Evolutionary conservation across 2,329 filamentous ascomycete species (phyloP).

Genomic region (Arthrobotrys iridis): DNA sequence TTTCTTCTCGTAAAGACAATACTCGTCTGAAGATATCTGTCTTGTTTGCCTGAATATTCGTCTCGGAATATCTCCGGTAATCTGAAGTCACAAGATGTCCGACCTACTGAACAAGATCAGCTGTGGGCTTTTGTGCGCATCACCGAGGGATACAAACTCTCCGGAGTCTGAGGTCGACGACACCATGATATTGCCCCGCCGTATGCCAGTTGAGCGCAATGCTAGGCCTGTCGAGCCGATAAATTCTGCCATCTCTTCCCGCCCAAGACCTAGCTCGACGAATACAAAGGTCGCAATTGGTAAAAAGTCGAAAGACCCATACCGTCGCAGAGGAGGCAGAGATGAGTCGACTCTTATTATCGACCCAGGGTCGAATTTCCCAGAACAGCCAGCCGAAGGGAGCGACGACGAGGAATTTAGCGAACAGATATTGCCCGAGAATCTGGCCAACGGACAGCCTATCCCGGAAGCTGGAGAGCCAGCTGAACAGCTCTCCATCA

Average conservation of each 20-base stretch:
- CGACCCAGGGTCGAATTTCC: not conserved
- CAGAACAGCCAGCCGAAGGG: not conserved
- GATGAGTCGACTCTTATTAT: slow-evolving; percentile 12
- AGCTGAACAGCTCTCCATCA: too few species aligned
- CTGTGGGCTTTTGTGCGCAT: not conserved
- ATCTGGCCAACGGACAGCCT: not conserved
- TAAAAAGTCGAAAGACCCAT: not conserved
- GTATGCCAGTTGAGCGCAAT: not conserved
- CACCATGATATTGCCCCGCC: slow-evolving; percentile 12
- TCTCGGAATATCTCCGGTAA: too few species aligned
- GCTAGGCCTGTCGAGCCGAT: not conserved
- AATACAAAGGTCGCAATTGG: not conserved
- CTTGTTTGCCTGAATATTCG: too few species aligned
- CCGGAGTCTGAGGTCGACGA: slow-evolving; percentile 24
- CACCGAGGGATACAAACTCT: not conserved
- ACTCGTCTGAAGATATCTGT: too few species aligned
- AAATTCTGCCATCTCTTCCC: not conserved
- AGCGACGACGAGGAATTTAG: not conserved
- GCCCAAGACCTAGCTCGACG: not conserved
- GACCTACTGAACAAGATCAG: not conserved
- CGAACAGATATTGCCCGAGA: not conserved
- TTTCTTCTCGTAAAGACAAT: too few species aligned
- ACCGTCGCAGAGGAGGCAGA: not conserved
- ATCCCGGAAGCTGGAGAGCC: too few species aligned
- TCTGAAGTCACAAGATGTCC: not conserved